These are phyloP conservation scores for Tulasnella sp. DNA, from an alignment of 768 basidiomycete species.

Conservation along the genomic window DNA sequence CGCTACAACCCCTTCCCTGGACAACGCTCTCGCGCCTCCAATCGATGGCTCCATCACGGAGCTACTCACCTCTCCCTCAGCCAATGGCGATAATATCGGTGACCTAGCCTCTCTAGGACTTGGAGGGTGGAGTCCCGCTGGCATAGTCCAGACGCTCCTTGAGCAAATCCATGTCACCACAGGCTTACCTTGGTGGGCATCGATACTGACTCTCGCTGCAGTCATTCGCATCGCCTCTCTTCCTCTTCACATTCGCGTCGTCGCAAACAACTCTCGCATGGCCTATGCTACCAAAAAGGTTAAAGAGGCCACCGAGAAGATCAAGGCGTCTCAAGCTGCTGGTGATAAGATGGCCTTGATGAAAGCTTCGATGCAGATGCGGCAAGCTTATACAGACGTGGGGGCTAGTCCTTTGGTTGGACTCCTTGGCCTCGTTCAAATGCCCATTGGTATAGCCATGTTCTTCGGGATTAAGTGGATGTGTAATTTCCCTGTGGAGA, in stretches of 20 bases:
- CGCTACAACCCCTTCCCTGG: no score
- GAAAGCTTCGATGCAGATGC: conserved; percentile 36
- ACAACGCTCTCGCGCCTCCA: background rate
- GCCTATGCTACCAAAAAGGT: conserved; percentile 48
- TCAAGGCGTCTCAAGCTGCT: conserved; percentile 23
- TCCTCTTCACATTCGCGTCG: conserved; percentile 46
- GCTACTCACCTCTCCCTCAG: background rate
- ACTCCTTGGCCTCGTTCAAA: conserved; percentile 50
- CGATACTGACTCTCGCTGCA: conserved; percentile 55
- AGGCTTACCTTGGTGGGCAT: conserved; percentile 74
- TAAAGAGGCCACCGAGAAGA: conserved; percentile 24
- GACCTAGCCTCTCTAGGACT: conserved; percentile 62
- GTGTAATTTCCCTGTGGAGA: conserved; percentile 57
- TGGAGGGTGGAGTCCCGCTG: conserved; percentile 51
- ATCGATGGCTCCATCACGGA: conserved; percentile 1
- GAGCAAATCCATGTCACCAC: conserved; percentile 59
- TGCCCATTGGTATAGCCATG: conserved; percentile 65
- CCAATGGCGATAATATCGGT: conserved; percentile 28
- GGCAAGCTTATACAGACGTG: conserved; percentile 47
- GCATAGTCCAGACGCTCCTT: conserved; percentile 47
- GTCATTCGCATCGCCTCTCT: conserved; percentile 50
- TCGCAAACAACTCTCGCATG: conserved; percentile 49
- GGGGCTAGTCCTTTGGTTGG: conserved; percentile 50
- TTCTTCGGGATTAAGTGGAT: conserved; percentile 74
- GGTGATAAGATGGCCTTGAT: conserved; percentile 35